Evolutionary conservation across 2,329 filamentous ascomycete genomes (phyloP), one percentile per base, ranked within the genome.

Genomic region (Ascochyta fabae): DNA sequence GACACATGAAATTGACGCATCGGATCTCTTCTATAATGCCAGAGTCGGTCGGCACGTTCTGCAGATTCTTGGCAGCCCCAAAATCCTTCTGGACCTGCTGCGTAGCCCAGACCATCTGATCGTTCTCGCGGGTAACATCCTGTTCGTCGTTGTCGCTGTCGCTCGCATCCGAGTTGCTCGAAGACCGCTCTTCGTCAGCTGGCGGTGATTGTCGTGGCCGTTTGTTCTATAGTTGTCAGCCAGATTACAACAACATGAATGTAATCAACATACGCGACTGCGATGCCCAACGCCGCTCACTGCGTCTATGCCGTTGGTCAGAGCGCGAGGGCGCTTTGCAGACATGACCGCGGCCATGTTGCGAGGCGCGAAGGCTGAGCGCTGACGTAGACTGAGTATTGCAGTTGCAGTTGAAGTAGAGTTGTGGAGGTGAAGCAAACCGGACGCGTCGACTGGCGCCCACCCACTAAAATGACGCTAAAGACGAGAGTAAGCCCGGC

Each of bases 1-100:
- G 95, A 69, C 94, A 98, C 95, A 98, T 98, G 77, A 98, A 98
- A 74, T 97, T 97, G 66, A 87, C 85, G 73, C 92, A 96, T 34
- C 87, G 89, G 51, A 98, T 89, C 60, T 88, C 88, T 74, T 96
- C 89, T 42, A 98, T 89, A 50, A 98, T 94, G 1, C 92, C 93
- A 65, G 90, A 88, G 35, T 96, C 89, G 0, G 91, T 88, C 1
- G 89, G 85, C 35, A 86, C 82, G 65, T 96, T 97, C 22, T 67
- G 59, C 52, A 59, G 59, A 22, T 68, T 58, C 39, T 60, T 59
- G 16, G 51, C 64, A 7, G 61, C 59, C 26, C 52, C 49, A 23
- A 71, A 61, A 38, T 69, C 66, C 34, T 60, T 68, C 42, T 64
- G 54, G 27, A 73, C 68, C 24, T 65, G 65, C 53, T 75, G 72